A percentile compares a stretch with the other conserved stretches of the same genome.
These are phyloP conservation scores for Fonsecaea erecta DNA, from an alignment of 2,329 filamentous ascomycete species.

Conservation along the genomic window DNA sequence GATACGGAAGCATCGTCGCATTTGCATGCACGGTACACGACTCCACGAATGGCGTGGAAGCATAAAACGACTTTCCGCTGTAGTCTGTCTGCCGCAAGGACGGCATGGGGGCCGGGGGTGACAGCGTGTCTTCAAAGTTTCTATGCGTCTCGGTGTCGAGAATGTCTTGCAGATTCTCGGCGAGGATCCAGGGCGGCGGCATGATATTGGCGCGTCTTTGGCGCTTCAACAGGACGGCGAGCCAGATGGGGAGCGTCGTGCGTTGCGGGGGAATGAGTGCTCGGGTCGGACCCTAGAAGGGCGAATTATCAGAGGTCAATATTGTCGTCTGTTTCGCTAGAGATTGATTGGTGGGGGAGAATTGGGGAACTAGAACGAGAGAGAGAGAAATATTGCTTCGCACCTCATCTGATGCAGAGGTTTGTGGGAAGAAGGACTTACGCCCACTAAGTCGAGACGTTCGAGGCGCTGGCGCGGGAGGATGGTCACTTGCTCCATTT, in stretches of 20 bases:
- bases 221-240: slow-evolving; percentile 90
- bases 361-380: slow-evolving; percentile 2
- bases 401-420: slow-evolving; percentile 39
- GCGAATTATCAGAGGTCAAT: not conserved
- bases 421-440: slow-evolving; percentile 58
- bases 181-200: slow-evolving; percentile 84
- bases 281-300: slow-evolving; percentile 72
- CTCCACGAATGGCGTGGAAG: slow-evolving; percentile 76
- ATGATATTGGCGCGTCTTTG: slow-evolving; percentile 92
- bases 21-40: slow-evolving; percentile 73
- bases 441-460: slow-evolving; percentile 79
- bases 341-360: not conserved
- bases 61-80: slow-evolving; percentile 47
- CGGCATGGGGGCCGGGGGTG: slow-evolving; percentile 68
- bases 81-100: slow-evolving; percentile 41
- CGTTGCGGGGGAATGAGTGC: slow-evolving; percentile 80
- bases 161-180: slow-evolving; percentile 74
- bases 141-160: slow-evolving; percentile 76
- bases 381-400: slow-evolving; percentile 8
- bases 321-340: not conserved
- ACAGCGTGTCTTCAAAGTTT: slow-evolving; percentile 72
- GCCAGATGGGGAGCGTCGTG: slow-evolving; percentile 83
- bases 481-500: slow-evolving; percentile 95
- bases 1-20: slow-evolving; percentile 78
- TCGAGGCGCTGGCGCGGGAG: slow-evolving; percentile 90